Percentiles rank a stretch among this genome's conserved stretches.
Conservation (phyloP, 2,329 filamentous ascomycete species). For the Talaromyces sp. region DNA sequence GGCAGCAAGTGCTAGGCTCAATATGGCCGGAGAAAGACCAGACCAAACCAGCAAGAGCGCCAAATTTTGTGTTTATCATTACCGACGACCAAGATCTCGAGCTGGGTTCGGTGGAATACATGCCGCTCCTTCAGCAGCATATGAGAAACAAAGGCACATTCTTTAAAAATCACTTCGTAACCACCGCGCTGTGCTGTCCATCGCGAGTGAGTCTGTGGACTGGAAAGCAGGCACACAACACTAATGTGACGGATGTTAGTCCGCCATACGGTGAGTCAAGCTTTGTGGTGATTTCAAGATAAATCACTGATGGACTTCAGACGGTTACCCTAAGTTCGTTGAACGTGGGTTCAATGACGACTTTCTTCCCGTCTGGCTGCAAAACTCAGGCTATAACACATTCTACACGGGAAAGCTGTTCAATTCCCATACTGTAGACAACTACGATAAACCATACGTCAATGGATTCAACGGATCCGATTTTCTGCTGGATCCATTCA, state of each 20-base stretch:
- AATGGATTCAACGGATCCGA: constrained; percentile 41
- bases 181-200: constrained; percentile 65
- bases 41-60: constrained; percentile 17
- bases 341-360: constrained; percentile 50
- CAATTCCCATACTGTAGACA: constrained; percentile 49
- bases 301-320: constrained; percentile 19
- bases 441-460: constrained; percentile 44
- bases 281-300: background rate
- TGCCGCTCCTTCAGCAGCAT: constrained; percentile 56
- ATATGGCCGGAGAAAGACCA: background rate
- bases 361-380: constrained; percentile 53
- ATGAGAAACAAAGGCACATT: constrained; percentile 57
- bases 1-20: constrained; percentile 1
- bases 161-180: constrained; percentile 64
- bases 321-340: constrained; percentile 51
- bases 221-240: constrained; percentile 65
- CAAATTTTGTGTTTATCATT: constrained; percentile 65
- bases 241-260: constrained; percentile 61
- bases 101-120: constrained; percentile 60
- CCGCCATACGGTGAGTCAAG: constrained; percentile 49
- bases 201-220: constrained; percentile 64
- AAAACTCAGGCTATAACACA: constrained; percentile 51
- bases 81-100: constrained; percentile 66
- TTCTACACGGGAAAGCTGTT: constrained; percentile 58
- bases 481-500: constrained; percentile 45